Evolutionary conservation across 768 basidiomycete genomes (phyloP).

Genomic region (Mycena rosella): DNA sequence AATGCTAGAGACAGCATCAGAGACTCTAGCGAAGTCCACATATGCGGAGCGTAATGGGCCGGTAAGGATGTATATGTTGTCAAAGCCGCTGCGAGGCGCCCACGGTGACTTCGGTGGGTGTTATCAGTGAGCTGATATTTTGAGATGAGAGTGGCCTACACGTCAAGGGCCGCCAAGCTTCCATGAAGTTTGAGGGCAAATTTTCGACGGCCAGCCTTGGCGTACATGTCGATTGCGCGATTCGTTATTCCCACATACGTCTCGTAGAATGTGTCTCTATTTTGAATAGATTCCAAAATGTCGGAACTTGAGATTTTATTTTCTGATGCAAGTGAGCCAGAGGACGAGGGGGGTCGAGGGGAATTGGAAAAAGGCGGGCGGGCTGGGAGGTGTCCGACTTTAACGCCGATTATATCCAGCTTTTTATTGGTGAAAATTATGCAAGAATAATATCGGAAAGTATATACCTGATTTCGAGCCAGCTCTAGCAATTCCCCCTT

Average conservation of each 20-base stretch:
- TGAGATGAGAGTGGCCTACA: constrained; percentile 65
- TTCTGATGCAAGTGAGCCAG: constrained; percentile 39
- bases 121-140: constrained; percentile 9
- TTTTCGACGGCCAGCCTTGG: constrained; percentile 84
- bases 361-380: constrained; percentile 79
- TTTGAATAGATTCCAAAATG: constrained; percentile 67
- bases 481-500: constrained; percentile 93
- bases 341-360: constrained; percentile 40
- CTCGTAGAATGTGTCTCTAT: constrained; percentile 77
- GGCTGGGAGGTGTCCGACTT: constrained; percentile 76
- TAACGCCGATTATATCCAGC: constrained; percentile 90
- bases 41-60: constrained; percentile 85
- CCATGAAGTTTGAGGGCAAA: constrained; percentile 90
- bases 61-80: constrained; percentile 84
- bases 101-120: constrained; percentile 68
- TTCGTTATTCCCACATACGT: constrained; percentile 83
- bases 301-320: constrained; percentile 69
- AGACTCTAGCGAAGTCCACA: constrained; percentile 85
- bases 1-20: constrained; percentile 84
- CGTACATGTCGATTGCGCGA: constrained; percentile 87
- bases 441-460: constrained; percentile 12
- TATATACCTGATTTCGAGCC: constrained; percentile 84
- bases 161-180: constrained; percentile 87
- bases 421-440: constrained; percentile 46
- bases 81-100: constrained; percentile 71